Evolutionary conservation across 164 flowering plant species (phyloP).

Genomic region (Euptelea pleiosperma): DNA sequence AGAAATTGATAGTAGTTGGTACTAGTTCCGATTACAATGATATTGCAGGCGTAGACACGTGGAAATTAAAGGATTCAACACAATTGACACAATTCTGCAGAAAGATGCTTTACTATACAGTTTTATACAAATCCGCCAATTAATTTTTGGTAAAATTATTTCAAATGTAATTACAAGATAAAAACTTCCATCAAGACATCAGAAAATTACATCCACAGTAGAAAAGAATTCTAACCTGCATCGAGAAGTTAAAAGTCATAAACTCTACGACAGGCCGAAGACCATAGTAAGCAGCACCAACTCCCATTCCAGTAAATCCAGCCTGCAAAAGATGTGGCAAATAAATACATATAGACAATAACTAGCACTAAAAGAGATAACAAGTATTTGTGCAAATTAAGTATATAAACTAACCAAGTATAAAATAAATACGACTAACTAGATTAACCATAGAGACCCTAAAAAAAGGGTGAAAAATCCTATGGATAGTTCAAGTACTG

Average conservation of each 20-base stretch:
- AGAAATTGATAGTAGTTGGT: no score
- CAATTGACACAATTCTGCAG: not conserved
- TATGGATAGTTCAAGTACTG: not conserved
- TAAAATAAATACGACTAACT: not conserved
- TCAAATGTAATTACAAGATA: not conserved
- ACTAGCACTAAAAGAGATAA: not conserved
- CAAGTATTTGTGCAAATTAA: not conserved
- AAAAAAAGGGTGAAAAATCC: no score
- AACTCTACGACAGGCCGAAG: conserved; percentile 85
- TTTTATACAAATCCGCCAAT: no score
- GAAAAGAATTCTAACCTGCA: conserved; percentile 69
- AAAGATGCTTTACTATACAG: not conserved
- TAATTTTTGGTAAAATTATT: not conserved
- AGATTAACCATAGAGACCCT: not conserved
- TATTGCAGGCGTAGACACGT: not conserved
- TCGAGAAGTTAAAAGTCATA: conserved; percentile 97
- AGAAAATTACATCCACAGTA: not conserved
- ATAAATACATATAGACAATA: not conserved
- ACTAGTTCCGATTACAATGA: no score
- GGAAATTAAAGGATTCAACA: not conserved
- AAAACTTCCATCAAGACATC: not conserved
- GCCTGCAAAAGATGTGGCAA: conserved; percentile 48
- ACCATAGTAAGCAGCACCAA: conserved; percentile 95
- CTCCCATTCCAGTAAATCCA: conserved; percentile 95
- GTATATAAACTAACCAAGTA: not conserved